Evolutionary conservation across 306 rosid genomes (phyloP).

Genomic region (Lablab purpureus): DNA sequence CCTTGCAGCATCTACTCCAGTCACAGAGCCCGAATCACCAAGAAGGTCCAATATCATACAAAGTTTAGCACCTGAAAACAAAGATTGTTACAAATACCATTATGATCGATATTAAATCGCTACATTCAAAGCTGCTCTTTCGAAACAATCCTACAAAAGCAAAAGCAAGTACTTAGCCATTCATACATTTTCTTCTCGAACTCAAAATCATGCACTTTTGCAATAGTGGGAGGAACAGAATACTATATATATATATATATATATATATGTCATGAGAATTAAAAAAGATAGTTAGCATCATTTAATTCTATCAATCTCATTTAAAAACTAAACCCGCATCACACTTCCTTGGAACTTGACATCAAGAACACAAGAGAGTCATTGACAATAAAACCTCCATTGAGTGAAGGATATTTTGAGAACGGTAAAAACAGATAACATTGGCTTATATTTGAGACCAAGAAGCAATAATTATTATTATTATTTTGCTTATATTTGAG

Average conservation of each 20-base stretch:
- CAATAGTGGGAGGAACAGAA: not conserved
- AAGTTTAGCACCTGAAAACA: slow-evolving; percentile 85
- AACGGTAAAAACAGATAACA: no score
- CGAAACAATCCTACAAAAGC: not conserved
- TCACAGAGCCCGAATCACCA: slow-evolving; percentile 78
- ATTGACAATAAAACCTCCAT: not conserved
- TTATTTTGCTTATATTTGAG: no score
- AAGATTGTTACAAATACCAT: slow-evolving; percentile 10
- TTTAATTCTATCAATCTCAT: not conserved
- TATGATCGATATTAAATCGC: not conserved
- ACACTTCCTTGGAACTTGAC: not conserved
- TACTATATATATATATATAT: no score
- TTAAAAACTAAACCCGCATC: not conserved
- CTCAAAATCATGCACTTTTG: not conserved
- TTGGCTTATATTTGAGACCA: not conserved
- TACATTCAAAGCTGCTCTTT: not conserved
- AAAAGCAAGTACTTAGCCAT: not conserved
- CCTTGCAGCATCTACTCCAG: slow-evolving; percentile 90
- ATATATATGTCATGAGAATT: no score
- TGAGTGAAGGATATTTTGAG: not conserved
- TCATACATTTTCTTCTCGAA: not conserved
- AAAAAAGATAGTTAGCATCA: no score
- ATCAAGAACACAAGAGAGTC: not conserved
- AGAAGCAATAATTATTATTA: no score
- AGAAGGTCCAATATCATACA: slow-evolving; percentile 86